Base-by-base conservation (phyloP, 345 rosid species). In the Salix arbutifolia region DNA sequence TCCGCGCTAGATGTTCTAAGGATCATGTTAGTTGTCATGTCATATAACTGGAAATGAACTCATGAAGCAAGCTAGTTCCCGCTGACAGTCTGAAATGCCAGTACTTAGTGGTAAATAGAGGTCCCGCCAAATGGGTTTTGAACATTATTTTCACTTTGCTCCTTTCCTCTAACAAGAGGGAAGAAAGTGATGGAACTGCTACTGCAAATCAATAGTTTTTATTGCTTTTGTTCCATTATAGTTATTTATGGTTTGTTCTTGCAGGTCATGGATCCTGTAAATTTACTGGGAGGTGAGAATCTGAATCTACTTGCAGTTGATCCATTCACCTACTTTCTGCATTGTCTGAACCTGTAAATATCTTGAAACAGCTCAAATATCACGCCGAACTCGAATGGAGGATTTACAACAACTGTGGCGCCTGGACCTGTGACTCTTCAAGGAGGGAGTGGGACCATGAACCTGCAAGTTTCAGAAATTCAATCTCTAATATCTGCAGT, bases 281-380 rank as follows among this genome's bases (percentile, higher is more conserved):
- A 37, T 94, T 84, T 79, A 81, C 93, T 0, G 97, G 98, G 86
- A 94, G 98, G 98, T 94, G 83, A 87, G 84, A 48, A 72, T 74
- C 56, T 9, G 9, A 74, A 37, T 18, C 52, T 33, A 13, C 64
- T 76, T 70, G 28, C 70, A 28, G 18, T 74, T 23, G 1, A 56
- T 53, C 1, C 33, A 48, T 19, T 78, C 37, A 52, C 23, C 42
- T 23, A 16, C 3, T 6, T 18, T 26, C 37, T 65, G 13, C 4
- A 37, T n/a, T 25, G 65, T 76, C 65, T 81, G 14, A 74, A 30
- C 52, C 19, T 74, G 68, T 67, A 42, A 18, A 40, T 65, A 13
- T 71, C 61, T 80, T 78, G 71, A 12, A 77, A 80, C 89, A 95
- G 97, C 71, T 60, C 78, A 19, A 90, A 80, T 83, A 86, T 9